Evolutionary conservation across 176 grass and related monocot species (phyloP), one percentile per base, ranked within the genome.

Genomic region (Phyllostachys edulis): DNA sequence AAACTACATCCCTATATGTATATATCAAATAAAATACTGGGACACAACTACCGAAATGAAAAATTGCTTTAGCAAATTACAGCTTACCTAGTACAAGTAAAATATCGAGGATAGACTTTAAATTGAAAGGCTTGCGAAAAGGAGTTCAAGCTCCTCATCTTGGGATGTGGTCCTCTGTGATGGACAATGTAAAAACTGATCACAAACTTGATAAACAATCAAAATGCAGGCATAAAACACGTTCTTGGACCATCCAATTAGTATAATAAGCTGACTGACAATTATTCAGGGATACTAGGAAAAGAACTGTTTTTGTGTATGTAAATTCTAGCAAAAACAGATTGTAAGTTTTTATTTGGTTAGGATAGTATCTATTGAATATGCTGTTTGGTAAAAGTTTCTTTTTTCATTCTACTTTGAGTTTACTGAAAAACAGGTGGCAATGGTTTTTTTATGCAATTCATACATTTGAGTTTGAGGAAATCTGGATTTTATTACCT

Each of bases 111-210:
- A 82, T 52, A 63, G 3, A 46, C 27, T 74, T 94, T 50, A 95
- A 66, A 98, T 75, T 60, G 92, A 95, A 84, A 98, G 92, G 85
- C 69, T 95, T 79, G 95, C 91, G 72, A 98, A 98, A 73, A 98
- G 90, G 9, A 98, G 91, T 85, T 95, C 91, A 45, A 98, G 84
- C 47, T 98, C 95, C 63, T 93, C 92, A 44, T 98, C 89, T 85
- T 98, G 87, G 27, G 90, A 87, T 29, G 68, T 80, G 40, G 78
- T 91, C 60, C 89, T 91, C 92, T 97, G 81, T 50, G 63, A 67
- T 59, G 47, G 60, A 84, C 29, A 84, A 76, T 37, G 4, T 44
- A 80, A 37, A 32, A 44, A 50, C 0, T 39, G 81, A 83, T 18
- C 41, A 85, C 20, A 16, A 42, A 44, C 5, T 56, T 34, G 36